phyloP scores from a whole-genome alignment of 352 stramenopile genomes.

The Globisporangium iwayamae region DNA sequence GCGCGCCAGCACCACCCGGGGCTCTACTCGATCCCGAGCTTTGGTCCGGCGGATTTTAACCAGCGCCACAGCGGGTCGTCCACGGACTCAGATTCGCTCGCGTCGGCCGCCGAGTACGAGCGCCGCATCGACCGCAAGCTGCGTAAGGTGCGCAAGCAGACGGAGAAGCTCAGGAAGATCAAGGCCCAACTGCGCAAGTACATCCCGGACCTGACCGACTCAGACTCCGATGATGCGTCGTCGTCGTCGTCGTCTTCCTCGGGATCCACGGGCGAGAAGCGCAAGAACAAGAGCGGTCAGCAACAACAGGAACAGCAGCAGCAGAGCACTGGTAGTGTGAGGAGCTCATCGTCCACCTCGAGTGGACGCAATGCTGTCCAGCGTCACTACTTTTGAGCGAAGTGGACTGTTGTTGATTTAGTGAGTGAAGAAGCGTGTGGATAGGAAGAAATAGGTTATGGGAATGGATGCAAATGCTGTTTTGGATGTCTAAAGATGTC shows the following conservation, averaged over 20 bases:
- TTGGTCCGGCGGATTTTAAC: background rate
- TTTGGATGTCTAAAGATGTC: background rate
- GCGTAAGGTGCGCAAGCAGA: conserved; percentile 41
- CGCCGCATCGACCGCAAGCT: conserved; percentile 41
- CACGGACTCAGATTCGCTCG: conserved; percentile 18
- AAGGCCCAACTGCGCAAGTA: conserved; percentile 46
- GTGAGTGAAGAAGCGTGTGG: background rate
- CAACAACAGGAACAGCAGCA: background rate
- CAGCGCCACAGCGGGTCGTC: conserved; percentile 7
- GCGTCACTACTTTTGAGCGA: background rate
- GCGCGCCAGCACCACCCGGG: background rate
- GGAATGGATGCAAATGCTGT: background rate
- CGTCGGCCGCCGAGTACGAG: conserved; percentile 33
- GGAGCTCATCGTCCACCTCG: background rate
- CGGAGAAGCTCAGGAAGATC: conserved; percentile 30
- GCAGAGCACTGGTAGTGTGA: background rate
- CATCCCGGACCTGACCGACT: conserved; percentile 44
- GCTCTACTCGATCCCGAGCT: conserved; percentile 14
- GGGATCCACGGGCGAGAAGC: background rate
- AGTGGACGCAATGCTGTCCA: background rate
- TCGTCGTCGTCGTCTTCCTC: conserved; percentile 9
- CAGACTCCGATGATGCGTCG: conserved; percentile 27
- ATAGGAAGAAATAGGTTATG: background rate
- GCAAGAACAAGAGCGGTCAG: background rate
- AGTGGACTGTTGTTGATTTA: background rate